Conservation (phyloP, 139 green algal genomes). For the Limnomonas spitsbergensis region DNA sequence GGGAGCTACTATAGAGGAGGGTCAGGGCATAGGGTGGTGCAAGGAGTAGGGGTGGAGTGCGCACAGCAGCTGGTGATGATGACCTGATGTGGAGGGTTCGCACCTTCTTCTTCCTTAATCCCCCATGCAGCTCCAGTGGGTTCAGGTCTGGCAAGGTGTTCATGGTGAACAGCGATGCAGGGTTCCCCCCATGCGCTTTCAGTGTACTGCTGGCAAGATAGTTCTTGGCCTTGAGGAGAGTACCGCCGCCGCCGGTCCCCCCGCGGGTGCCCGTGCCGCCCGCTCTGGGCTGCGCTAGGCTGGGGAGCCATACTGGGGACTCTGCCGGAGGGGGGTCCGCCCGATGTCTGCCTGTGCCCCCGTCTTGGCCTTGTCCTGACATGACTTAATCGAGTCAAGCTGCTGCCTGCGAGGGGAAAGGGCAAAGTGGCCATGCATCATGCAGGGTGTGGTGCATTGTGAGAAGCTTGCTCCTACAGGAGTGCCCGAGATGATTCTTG, state of each 20-base stretch:
- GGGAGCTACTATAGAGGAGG: too few relatives aligned
- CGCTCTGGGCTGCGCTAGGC: conserved; percentile 15
- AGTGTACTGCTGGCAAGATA: conserved; percentile 23
- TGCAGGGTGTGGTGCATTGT: too few relatives aligned
- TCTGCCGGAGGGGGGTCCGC: conserved; percentile 33
- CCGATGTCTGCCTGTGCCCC: not conserved
- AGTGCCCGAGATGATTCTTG: too few relatives aligned
- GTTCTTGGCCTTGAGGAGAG: conserved; percentile 34
- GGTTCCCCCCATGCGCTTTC: not conserved
- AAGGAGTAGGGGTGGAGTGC: too few relatives aligned
- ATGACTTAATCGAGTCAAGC: too few relatives aligned
- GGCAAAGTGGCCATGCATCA: too few relatives aligned
- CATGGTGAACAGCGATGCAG: conserved; percentile 32
- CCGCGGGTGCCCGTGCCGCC: not conserved
- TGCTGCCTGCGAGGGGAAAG: too few relatives aligned
- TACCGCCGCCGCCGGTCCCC: not conserved
- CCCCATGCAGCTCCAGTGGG: conserved; percentile 28
- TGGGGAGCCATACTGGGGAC: conserved; percentile 37
- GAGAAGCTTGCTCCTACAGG: too few relatives aligned
- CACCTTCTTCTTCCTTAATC: conserved; percentile 20
- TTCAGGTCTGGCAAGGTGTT: conserved; percentile 32
- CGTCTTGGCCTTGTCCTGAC: too few relatives aligned
- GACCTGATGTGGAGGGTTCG: too few relatives aligned
- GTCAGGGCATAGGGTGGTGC: too few relatives aligned
- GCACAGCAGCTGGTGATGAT: too few relatives aligned